phyloP scores from a whole-genome alignment of 768 basidiomycete genomes.

The Termitomyces bulborhizus region DNA sequence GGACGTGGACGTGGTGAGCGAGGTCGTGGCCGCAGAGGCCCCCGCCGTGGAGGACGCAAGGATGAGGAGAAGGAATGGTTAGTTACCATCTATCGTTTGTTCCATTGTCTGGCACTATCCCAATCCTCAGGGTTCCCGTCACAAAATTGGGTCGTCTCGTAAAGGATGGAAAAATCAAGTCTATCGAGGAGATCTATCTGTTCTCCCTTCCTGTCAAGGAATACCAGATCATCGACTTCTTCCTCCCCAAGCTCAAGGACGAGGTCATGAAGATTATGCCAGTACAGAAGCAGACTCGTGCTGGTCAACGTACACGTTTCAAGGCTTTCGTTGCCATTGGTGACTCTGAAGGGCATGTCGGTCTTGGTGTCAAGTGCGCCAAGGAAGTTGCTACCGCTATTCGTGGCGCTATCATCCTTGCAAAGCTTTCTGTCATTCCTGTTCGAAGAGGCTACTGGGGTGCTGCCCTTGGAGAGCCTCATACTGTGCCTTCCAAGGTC shows the following conservation, averaged over 20 bases:
- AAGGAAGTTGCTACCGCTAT: conserved; percentile 99
- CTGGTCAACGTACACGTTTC: conserved; percentile 99
- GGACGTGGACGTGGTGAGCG: conserved; percentile 90
- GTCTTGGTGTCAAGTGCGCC: conserved; percentile 98
- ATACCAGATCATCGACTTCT: conserved; percentile 98
- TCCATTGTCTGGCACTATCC: conserved; percentile 1
- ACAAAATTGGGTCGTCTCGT: conserved; percentile 99
- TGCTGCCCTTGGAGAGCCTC: conserved; percentile 96
- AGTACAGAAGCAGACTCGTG: conserved; percentile 99
- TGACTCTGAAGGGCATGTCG: conserved; percentile 97
- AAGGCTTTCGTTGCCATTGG: conserved; percentile 99
- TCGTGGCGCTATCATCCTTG: conserved; percentile 98
- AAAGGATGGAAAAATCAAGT: conserved; percentile 99
- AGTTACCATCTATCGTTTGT: conserved; percentile 21
- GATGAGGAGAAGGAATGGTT: conserved; percentile 99
- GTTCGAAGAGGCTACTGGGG: conserved; percentile 99
- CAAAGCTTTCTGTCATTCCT: conserved; percentile 96
- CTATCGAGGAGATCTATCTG: conserved; percentile 99
- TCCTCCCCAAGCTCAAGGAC: conserved; percentile 99
- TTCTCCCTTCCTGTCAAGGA: conserved; percentile 99
- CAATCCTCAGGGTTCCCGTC: conserved; percentile 77
- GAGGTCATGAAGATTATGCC: conserved; percentile 99
- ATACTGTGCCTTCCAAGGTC: conserved; percentile 98
- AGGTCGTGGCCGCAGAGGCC: conserved; percentile 82
- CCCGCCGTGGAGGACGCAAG: conserved; percentile 95